Percentiles rank a stretch among this genome's conserved stretches.
Evolutionary conservation across 2,329 filamentous ascomycete species (phyloP).

Genomic region (Claviceps lovelessii): DNA sequence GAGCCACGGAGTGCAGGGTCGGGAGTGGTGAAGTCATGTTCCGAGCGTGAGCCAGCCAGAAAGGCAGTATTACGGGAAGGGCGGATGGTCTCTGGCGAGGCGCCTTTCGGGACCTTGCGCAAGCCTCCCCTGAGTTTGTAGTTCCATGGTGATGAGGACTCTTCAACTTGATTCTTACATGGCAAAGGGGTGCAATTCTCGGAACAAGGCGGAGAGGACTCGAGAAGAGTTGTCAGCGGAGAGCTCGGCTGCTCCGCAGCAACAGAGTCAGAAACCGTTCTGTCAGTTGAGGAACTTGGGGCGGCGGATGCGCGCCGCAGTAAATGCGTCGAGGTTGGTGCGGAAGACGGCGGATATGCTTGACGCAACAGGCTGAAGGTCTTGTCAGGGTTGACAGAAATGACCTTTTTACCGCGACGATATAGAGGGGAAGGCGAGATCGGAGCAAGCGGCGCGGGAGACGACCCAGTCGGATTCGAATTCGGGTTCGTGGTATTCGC

Average conservation of each 20-base stretch:
- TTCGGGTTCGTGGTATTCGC: neutral
- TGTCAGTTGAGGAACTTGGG: constrained; percentile 31
- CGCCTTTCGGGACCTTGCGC: constrained; percentile 30
- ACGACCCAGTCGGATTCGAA: neutral
- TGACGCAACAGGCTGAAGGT: constrained; percentile 39
- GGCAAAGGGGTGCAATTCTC: constrained; percentile 7
- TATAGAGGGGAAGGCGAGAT: constrained; percentile 15
- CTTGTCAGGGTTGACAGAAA: constrained; percentile 41
- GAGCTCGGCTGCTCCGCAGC: constrained; percentile 35
- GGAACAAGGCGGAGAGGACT: constrained; percentile 14
- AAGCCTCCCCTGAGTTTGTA: constrained; percentile 40
- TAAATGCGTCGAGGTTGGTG: constrained; percentile 22
- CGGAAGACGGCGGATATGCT: constrained; percentile 14
- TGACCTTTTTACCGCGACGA: constrained; percentile 21
- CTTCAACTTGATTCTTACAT: constrained; percentile 7
- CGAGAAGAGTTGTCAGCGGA: constrained; percentile 32
- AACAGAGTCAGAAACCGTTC: constrained; percentile 8
- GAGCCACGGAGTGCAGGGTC: neutral
- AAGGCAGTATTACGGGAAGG: neutral
- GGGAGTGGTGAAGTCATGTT: neutral
- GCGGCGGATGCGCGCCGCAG: constrained; percentile 30
- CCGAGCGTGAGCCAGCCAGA: neutral
- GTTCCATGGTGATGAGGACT: constrained; percentile 32
- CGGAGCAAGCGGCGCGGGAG: neutral
- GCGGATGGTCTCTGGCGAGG: neutral